Evolutionary conservation across 2,329 filamentous ascomycete species (phyloP).

Genomic region (Neocucurbitaria cava): DNA sequence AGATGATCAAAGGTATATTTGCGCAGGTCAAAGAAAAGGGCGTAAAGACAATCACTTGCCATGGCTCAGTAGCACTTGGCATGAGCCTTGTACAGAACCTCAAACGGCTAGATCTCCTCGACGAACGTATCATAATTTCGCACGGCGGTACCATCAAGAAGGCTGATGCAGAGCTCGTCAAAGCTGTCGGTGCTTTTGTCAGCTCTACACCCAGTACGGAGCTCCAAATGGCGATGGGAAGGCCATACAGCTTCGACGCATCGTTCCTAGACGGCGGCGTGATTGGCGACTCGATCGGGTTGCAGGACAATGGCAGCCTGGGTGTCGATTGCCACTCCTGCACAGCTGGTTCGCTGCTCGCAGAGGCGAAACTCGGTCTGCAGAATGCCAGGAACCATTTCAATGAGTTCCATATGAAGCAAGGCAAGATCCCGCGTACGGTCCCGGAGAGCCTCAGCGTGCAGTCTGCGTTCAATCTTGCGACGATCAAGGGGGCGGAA

Average conservation of each 20-base stretch:
- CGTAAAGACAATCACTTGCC: conserved; percentile 53
- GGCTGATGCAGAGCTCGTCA: conserved; percentile 48
- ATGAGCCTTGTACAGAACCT: conserved; percentile 28
- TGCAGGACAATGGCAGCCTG: conserved; percentile 54
- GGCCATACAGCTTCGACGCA: conserved; percentile 47
- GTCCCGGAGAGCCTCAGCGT: conserved; percentile 55
- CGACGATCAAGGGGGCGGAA: conserved; percentile 56
- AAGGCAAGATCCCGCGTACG: conserved; percentile 53
- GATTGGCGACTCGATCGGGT: conserved; percentile 19
- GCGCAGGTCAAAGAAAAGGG: conserved; percentile 43
- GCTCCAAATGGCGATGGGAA: conserved; percentile 56
- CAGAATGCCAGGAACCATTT: conserved; percentile 56
- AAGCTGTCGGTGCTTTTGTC: conserved; percentile 45
- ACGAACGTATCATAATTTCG: conserved; percentile 53
- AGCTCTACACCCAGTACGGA: conserved; percentile 60
- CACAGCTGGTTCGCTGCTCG: conserved; percentile 54
- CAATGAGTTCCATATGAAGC: conserved; percentile 49
- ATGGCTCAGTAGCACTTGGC: conserved; percentile 33
- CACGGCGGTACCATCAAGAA: conserved; percentile 47
- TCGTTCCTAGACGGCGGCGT: conserved; percentile 21
- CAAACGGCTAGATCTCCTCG: conserved; percentile 48
- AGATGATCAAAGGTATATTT: conserved; percentile 49
- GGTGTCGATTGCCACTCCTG: conserved; percentile 64
- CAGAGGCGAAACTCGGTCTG: conserved; percentile 61
- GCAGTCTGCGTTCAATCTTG: conserved; percentile 58